These are phyloP conservation scores for Chaetomium olivaceum DNA, from an alignment of 2,329 filamentous ascomycete species.

Conservation along the genomic window DNA sequence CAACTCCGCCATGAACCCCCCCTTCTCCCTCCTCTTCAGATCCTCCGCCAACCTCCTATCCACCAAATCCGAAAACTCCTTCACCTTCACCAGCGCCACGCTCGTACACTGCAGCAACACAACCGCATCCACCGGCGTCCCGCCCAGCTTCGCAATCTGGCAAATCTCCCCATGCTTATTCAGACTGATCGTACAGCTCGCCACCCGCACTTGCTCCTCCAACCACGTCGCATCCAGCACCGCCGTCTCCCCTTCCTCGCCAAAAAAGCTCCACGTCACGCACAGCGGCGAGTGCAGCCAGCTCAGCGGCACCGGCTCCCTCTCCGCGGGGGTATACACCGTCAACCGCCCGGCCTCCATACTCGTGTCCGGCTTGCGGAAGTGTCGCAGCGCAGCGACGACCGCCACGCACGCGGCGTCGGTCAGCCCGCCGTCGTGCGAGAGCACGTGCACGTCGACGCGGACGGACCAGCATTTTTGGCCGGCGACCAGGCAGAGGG, in stretches of 20 bases:
- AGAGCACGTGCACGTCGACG: conserved; percentile 87
- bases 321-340: conserved; percentile 79
- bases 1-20: conserved; percentile 74
- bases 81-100: conserved; percentile 74
- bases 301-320: conserved; percentile 85
- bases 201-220: conserved; percentile 75
- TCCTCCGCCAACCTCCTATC: conserved; percentile 75
- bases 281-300: conserved; percentile 92
- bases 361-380: conserved; percentile 83
- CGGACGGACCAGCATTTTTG: conserved; percentile 89
- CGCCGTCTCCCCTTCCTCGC: conserved; percentile 68
- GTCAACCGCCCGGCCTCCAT: conserved; percentile 83
- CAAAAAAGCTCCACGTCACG: conserved; percentile 84
- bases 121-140: conserved; percentile 77
- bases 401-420: conserved; percentile 85
- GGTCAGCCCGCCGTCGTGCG: conserved; percentile 86
- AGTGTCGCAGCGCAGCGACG: conserved; percentile 86
- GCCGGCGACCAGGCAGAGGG: conserved; percentile 87
- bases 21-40: conserved; percentile 72
- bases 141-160: conserved; percentile 87
- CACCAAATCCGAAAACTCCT: conserved; percentile 74
- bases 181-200: conserved; percentile 77
- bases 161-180: conserved; percentile 90
- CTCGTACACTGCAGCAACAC: conserved; percentile 74
- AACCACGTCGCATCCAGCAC: conserved; percentile 70